Conservation (phyloP, 345 rosid genomes). For the Ceriops zippeliana region DNA sequence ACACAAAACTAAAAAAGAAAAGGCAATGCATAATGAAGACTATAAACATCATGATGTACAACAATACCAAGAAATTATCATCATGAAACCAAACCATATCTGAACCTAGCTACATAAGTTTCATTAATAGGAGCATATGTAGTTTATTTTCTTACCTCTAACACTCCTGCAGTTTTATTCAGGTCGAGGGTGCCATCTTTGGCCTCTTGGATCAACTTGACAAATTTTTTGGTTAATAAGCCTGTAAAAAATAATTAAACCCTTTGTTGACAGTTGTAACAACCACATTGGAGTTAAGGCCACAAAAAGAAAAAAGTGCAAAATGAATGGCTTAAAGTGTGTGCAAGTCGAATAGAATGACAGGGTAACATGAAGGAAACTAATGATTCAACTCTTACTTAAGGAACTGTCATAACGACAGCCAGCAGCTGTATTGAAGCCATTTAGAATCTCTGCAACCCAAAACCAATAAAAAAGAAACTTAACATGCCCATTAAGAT, state of each 20-base stretch:
- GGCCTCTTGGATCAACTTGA: conserved; percentile 59
- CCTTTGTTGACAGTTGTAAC: not conserved
- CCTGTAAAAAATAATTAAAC: conserved; percentile 34
- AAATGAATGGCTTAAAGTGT: not conserved
- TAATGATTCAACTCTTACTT: conserved; percentile 32
- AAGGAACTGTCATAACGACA: conserved; percentile 72
- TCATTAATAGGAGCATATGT: not conserved
- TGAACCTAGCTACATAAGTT: not conserved
- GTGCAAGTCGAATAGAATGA: conserved; percentile 1
- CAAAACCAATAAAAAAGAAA: conserved; percentile 13
- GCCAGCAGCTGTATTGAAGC: conserved; percentile 36
- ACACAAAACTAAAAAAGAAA: too few species aligned
- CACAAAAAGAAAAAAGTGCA: not conserved
- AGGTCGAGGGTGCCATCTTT: conserved; percentile 80
- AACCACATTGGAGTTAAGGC: conserved; percentile 3
- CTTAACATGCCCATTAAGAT: not conserved
- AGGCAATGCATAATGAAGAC: too few species aligned
- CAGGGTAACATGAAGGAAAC: not conserved
- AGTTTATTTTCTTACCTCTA: conserved; percentile 48
- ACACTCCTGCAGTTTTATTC: conserved; percentile 56
- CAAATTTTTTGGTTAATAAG: conserved; percentile 62
- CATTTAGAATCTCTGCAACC: conserved; percentile 36
- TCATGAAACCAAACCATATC: not conserved
- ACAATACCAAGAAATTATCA: too few species aligned
- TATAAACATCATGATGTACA: too few species aligned